These are phyloP conservation scores for Actinomucor elegans DNA, from an alignment of 371 early-diverging fungal genomes.

Conservation along the genomic window DNA sequence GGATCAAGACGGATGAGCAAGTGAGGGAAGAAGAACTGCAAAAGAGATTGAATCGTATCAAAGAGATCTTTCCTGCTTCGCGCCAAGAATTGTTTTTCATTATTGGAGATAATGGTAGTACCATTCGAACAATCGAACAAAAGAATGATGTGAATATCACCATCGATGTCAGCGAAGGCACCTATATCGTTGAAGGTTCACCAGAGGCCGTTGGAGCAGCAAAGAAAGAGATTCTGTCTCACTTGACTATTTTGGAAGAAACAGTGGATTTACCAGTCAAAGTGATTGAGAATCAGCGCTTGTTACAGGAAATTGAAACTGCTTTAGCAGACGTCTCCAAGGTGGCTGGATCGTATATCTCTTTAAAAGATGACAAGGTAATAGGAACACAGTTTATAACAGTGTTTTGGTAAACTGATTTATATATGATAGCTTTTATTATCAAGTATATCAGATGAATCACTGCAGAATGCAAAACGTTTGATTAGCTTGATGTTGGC, in stretches of 20 bases:
- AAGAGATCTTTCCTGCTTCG: constrained; percentile 14
- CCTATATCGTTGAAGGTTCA: constrained; percentile 28
- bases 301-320: constrained; percentile 4
- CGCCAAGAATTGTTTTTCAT: constrained; percentile 36
- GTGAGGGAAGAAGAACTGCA: constrained; percentile 8
- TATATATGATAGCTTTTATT: constrained; percentile 22
- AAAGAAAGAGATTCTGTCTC: constrained; percentile 15
- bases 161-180: constrained; percentile 17
- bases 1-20: constrained; percentile 19
- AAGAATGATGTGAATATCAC: constrained; percentile 26
- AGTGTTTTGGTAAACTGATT: background rate
- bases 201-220: constrained; percentile 18
- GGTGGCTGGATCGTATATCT: constrained; percentile 23
- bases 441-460: constrained; percentile 14
- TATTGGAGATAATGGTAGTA: constrained; percentile 34
- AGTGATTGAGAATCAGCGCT: background rate
- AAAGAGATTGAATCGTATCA: constrained; percentile 1
- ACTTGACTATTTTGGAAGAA: constrained; percentile 15
- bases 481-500: constrained; percentile 21
- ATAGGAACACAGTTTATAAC: background rate
- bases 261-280: constrained; percentile 12
- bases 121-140: constrained; percentile 27
- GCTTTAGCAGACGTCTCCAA: constrained; percentile 29
- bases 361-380: constrained; percentile 26
- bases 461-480: constrained; percentile 27